phyloP scores from a whole-genome alignment of 257 asterid genomes.

The Nicotiana knightiana region DNA sequence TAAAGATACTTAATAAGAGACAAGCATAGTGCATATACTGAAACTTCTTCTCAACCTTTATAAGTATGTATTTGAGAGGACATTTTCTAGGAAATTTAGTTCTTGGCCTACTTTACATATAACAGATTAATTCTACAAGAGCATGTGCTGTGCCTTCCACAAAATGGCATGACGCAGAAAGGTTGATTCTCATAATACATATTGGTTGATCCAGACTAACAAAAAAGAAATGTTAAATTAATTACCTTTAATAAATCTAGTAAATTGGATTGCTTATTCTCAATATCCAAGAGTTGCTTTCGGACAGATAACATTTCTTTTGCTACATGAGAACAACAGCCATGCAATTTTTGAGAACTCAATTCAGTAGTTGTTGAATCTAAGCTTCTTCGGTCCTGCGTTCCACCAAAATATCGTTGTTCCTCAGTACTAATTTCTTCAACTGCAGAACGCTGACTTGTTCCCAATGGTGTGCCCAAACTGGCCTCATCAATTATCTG shows the following conservation, averaged over 20 bases:
- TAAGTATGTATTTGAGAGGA: background rate
- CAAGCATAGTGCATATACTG: conserved; percentile 3
- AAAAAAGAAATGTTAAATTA: background rate
- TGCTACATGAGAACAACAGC: conserved; percentile 60
- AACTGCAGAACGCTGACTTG: conserved; percentile 48
- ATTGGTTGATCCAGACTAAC: background rate
- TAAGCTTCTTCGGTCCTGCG: conserved; percentile 65
- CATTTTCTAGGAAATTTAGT: background rate
- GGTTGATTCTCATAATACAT: background rate
- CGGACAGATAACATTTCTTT: conserved; percentile 54
- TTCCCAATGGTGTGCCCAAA: conserved; percentile 51
- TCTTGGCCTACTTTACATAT: background rate
- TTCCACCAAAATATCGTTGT: conserved; percentile 48
- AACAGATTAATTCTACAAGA: background rate
- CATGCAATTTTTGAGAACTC: conserved; percentile 37
- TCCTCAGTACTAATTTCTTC: conserved; percentile 65
- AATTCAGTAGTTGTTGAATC: conserved; percentile 83
- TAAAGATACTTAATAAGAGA: background rate
- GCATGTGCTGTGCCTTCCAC: background rate
- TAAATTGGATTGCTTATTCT: conserved; percentile 71
- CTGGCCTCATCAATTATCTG: conserved; percentile 47
- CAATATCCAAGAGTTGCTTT: conserved; percentile 81
- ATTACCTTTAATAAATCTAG: conserved; percentile 78
- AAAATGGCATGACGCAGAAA: background rate
- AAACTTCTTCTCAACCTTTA: background rate